A percentile compares a stretch with the other conserved stretches of the same genome.
Conservation (phyloP, 2,329 filamentous ascomycete species). For the Xylariomycetidae sp. region DNA sequence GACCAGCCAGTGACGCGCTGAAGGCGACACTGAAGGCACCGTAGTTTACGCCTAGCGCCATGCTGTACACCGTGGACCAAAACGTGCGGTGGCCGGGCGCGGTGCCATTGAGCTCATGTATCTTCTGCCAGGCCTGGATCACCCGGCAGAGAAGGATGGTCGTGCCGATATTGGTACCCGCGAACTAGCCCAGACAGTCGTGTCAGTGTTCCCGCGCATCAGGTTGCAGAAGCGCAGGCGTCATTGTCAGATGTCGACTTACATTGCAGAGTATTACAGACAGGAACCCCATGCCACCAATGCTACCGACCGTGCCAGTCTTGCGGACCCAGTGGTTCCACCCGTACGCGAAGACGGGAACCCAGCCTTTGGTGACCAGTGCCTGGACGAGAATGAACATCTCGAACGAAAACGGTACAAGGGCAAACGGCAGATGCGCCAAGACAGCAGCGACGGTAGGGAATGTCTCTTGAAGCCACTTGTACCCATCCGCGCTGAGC, state of each 20-base stretch:
- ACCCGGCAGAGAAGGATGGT: constrained; percentile 67
- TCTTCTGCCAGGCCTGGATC: constrained; percentile 61
- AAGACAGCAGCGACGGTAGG: constrained; percentile 62
- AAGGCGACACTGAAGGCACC: constrained; percentile 69
- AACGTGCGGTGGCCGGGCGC: constrained; percentile 59
- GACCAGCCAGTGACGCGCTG: constrained; percentile 63
- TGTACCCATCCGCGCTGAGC: constrained; percentile 35
- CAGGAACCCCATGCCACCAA: constrained; percentile 68
- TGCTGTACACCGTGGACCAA: constrained; percentile 68
- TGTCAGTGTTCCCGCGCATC: not conserved
- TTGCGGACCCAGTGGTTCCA: constrained; percentile 68
- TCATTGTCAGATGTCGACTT: constrained; percentile 29
- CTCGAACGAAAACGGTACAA: constrained; percentile 64
- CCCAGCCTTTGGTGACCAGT: constrained; percentile 68
- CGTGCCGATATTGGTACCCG: constrained; percentile 71
- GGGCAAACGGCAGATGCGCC: constrained; percentile 58
- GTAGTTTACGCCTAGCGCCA: constrained; percentile 70
- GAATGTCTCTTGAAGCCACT: constrained; percentile 64
- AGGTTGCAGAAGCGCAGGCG: not conserved
- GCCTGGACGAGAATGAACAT: constrained; percentile 74
- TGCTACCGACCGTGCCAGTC: constrained; percentile 61
- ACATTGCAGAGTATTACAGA: constrained; percentile 68
- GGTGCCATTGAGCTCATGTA: constrained; percentile 41
- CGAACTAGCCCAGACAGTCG: constrained; percentile 46
- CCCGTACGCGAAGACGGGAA: constrained; percentile 64